Conservation (phyloP, 2,329 filamentous ascomycete genomes). For the Decorospora gaudefroyi region DNA sequence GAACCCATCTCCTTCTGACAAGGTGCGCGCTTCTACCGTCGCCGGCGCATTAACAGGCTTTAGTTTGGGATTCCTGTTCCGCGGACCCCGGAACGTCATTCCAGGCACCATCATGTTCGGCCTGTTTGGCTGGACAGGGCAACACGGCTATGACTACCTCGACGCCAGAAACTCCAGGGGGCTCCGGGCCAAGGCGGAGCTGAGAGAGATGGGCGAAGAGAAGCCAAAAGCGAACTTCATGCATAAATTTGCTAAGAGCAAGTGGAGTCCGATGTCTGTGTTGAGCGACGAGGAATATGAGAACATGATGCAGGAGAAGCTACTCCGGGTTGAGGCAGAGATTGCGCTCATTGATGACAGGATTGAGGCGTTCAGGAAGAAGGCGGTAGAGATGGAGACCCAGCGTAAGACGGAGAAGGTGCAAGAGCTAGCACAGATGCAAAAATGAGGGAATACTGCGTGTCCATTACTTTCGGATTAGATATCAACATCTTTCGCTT, state of each 20-base stretch:
- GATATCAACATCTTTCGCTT: not conserved
- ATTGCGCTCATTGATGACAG: constrained; percentile 79
- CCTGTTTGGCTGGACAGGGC: constrained; percentile 61
- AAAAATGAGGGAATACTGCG: not conserved
- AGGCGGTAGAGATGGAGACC: constrained; percentile 28
- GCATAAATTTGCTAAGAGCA: constrained; percentile 61
- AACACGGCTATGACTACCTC: constrained; percentile 59
- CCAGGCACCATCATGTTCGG: constrained; percentile 65
- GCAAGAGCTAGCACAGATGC: not conserved
- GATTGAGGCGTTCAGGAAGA: constrained; percentile 59
- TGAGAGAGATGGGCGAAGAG: constrained; percentile 26
- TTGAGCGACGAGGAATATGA: constrained; percentile 75
- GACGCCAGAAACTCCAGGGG: constrained; percentile 53
- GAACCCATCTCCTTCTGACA: constrained; percentile 62
- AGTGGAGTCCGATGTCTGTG: constrained; percentile 72
- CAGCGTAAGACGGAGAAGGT: constrained; percentile 15
- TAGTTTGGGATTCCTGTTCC: constrained; percentile 59
- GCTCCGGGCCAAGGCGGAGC: constrained; percentile 42
- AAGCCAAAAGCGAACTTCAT: constrained; percentile 50
- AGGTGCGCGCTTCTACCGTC: constrained; percentile 68
- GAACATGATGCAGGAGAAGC: constrained; percentile 69
- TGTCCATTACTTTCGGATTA: not conserved
- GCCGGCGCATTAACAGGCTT: constrained; percentile 70
- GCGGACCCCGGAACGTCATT: constrained; percentile 49
- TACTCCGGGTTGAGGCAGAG: constrained; percentile 72